A percentile compares a stretch with the other conserved stretches of the same genome.
These are phyloP conservation scores for Rhododendron henanense DNA, from an alignment of 148 eudicot genomes.

Conservation along the genomic window DNA sequence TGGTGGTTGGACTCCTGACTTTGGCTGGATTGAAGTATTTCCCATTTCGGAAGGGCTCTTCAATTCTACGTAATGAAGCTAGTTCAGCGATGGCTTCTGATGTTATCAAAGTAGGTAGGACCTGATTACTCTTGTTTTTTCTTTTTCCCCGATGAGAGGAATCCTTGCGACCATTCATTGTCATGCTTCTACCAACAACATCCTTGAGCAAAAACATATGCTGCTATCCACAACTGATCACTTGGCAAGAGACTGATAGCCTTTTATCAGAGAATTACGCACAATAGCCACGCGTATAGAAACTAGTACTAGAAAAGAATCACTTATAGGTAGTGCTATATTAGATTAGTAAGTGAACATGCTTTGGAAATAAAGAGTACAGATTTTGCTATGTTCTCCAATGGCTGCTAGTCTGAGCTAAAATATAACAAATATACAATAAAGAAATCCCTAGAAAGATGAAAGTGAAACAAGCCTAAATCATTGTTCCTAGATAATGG, in stretches of 20 bases:
- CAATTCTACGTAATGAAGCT: slow-evolving; percentile 31
- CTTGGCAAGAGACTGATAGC: not conserved
- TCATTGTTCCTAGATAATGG: not conserved
- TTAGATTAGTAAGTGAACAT: not conserved
- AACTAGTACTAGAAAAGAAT: not conserved
- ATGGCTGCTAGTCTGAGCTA: not conserved
- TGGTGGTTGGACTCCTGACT: slow-evolving; percentile 73
- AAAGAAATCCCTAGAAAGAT: not conserved
- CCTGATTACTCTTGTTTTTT: not conserved
- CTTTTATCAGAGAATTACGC: not conserved
- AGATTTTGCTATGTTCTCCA: not conserved
- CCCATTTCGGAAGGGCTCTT: slow-evolving; percentile 39
- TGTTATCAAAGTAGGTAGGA: slow-evolving; percentile 75
- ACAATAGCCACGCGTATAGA: not conserved
- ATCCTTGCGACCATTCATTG: not conserved
- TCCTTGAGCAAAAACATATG: not conserved
- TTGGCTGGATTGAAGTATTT: slow-evolving; percentile 61
- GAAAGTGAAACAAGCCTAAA: not conserved
- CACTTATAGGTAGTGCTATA: not conserved
- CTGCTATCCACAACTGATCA: not conserved
- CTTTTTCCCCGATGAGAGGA: not conserved
- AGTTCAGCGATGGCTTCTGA: slow-evolving; percentile 71
- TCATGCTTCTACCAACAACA: not conserved
- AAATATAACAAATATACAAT: not conserved
- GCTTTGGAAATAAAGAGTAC: not conserved